Conservation (phyloP, 164 flowering plant species). For the Sedum album region DNA sequence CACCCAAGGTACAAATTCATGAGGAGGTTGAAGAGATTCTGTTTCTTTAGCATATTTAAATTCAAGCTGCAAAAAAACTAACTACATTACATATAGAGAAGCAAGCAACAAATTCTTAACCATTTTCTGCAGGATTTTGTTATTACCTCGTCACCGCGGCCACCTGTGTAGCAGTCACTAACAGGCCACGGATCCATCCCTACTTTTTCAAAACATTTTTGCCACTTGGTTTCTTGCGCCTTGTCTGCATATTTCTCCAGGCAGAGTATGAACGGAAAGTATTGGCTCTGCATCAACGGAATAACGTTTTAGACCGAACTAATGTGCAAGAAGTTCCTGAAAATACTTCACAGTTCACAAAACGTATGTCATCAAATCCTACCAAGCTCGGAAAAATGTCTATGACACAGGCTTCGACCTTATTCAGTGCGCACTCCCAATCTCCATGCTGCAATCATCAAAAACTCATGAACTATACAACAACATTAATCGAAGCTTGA, state of each 20-base stretch:
- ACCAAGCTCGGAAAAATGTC: not conserved
- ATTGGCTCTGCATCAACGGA: not conserved
- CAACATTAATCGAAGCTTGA: too few species aligned
- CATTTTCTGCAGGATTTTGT: not conserved
- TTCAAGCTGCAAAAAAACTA: not conserved
- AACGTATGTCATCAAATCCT: not conserved
- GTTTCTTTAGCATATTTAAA: not conserved
- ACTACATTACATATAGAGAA: too few species aligned
- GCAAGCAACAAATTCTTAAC: too few species aligned
- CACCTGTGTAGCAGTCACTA: not conserved
- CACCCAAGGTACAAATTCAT: conserved; percentile 1
- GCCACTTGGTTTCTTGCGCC: not conserved
- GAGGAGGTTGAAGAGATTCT: not conserved
- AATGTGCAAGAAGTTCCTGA: too few species aligned
- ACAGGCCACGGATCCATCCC: not conserved
- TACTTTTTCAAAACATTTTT: not conserved
- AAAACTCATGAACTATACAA: too few species aligned
- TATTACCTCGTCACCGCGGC: not conserved
- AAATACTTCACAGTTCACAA: not conserved
- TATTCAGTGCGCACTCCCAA: not conserved
- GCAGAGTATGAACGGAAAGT: not conserved
- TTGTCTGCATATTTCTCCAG: not conserved
- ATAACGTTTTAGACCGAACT: too few species aligned
- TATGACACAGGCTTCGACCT: not conserved
- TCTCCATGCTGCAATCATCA: not conserved